phyloP scores from a whole-genome alignment of 2,329 filamentous ascomycete genomes.

The Fusarium anguioides region DNA sequence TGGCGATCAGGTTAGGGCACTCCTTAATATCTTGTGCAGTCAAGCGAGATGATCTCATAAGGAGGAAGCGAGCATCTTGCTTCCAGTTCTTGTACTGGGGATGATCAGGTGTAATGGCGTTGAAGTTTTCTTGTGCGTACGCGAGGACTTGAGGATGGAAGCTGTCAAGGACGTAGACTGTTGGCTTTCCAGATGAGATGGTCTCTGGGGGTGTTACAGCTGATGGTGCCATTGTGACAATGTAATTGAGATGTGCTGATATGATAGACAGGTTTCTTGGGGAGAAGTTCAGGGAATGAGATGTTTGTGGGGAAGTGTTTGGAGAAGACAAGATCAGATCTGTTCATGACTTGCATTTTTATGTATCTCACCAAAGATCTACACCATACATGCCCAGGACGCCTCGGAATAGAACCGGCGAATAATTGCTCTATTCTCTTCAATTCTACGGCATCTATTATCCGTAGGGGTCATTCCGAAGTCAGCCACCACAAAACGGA shows the following conservation, averaged over 20 bases:
- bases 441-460: background rate
- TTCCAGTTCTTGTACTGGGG: slow-evolving; percentile 53
- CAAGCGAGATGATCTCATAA: slow-evolving; percentile 53
- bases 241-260: background rate
- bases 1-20: slow-evolving; percentile 52
- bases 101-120: slow-evolving; percentile 51
- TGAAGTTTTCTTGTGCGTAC: slow-evolving; percentile 53
- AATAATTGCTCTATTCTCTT: background rate
- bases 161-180: slow-evolving; percentile 54
- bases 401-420: background rate
- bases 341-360: slow-evolving; percentile 16
- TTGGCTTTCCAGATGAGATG: slow-evolving; percentile 44
- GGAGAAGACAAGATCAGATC: background rate
- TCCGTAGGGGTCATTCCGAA: background rate
- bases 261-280: background rate
- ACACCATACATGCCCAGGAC: accelerated
- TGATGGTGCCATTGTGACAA: slow-evolving; percentile 15
- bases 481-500: background rate
- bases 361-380: background rate
- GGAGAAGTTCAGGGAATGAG: background rate
- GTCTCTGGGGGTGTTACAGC: slow-evolving; percentile 10
- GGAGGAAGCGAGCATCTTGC: slow-evolving; percentile 53
- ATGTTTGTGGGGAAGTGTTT: background rate
- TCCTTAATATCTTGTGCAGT: slow-evolving; percentile 53
- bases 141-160: slow-evolving; percentile 52